Evolutionary conservation across 192 early-diverging fungal species (phyloP), one percentile per base, ranked within the genome.

Genomic region (Phlyctochytrium arcticum): DNA sequence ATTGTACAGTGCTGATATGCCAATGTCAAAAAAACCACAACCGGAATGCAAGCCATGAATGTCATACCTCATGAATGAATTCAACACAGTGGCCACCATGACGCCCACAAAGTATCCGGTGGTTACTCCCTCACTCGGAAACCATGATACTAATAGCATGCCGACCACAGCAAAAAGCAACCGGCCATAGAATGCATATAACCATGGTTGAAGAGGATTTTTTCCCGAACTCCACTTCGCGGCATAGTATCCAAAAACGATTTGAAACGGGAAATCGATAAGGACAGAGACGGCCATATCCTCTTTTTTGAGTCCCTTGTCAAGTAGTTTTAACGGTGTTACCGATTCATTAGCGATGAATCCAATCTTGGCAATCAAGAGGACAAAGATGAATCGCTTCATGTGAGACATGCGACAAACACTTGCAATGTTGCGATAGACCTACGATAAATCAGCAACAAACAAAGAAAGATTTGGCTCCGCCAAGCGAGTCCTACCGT

Each of bases 241-340:
- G 0, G 95, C 95, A 74, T 94, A 96, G 73, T 97, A 97, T 12
- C 96, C 96, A 81, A 99, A 94, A 59, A 96, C 75, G 39, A 99
- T 87, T 73, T 99, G 94, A 51, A 96, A 82, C 1, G 96, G 96
- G 53, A 99, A 99, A 70, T 99, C 96, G 19, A 97, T 87, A 65
- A 99, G 74, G 6, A 94, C 76, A 0, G 92, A 84, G 37, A 95
- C 70, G 2, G 95, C 94, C 75, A 99, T 77, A 62, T 97, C 94
- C 74, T 99, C 96, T 68, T 93, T 95, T 53, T 87, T 85, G 69
- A 99, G 84, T 1, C 96, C 95, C 50, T 91, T 90, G 65, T 99
- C 96, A 10, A 99, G 77, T 26, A 99, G 76, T 76, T 99, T 99
- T 26, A 99, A 75, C 17, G 87, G 90, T 2, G 95, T 95, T 5